Evolutionary conservation across 805 yeast genomes (phyloP).

Genomic region (Cyberlindnera lachancei): DNA sequence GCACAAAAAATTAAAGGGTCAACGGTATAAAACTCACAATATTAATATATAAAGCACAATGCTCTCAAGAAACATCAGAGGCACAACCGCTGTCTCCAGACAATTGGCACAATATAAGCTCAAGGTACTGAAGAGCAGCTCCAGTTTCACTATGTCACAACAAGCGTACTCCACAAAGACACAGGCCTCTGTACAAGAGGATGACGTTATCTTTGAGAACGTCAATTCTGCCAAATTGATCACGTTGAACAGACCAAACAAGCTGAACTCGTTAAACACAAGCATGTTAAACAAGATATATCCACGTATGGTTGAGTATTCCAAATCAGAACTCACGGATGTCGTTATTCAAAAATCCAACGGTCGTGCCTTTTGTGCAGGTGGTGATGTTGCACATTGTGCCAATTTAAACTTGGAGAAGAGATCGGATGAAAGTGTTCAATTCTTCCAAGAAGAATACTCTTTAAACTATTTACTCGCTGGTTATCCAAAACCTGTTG

Average conservation of each 20-base stretch:
- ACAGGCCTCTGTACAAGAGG: slow-evolving; percentile 9
- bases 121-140: no score
- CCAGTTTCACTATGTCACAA: no score
- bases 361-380: slow-evolving; percentile 75
- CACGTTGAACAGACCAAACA: slow-evolving; percentile 70
- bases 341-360: slow-evolving; percentile 61
- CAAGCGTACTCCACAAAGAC: slow-evolving; percentile 1
- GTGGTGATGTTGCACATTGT: slow-evolving; percentile 88
- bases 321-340: slow-evolving; percentile 58
- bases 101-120: no score
- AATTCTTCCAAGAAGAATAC: slow-evolving; percentile 76
- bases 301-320: slow-evolving; percentile 70
- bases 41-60: no score
- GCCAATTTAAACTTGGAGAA: slow-evolving; percentile 51
- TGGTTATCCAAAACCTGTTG: slow-evolving; percentile 79
- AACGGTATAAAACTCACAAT: no score
- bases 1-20: no score
- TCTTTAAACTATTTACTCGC: slow-evolving; percentile 71
- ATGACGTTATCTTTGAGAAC: slow-evolving; percentile 58
- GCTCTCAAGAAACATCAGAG: no score
- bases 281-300: slow-evolving; percentile 67
- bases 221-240: slow-evolving; percentile 63
- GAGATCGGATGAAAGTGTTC: slow-evolving; percentile 40
- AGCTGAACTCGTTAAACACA: slow-evolving; percentile 76
- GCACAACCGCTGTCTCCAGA: no score